Base-by-base conservation (phyloP, 2,329 filamentous ascomycete species). In the Ophiostoma sp. region DNA sequence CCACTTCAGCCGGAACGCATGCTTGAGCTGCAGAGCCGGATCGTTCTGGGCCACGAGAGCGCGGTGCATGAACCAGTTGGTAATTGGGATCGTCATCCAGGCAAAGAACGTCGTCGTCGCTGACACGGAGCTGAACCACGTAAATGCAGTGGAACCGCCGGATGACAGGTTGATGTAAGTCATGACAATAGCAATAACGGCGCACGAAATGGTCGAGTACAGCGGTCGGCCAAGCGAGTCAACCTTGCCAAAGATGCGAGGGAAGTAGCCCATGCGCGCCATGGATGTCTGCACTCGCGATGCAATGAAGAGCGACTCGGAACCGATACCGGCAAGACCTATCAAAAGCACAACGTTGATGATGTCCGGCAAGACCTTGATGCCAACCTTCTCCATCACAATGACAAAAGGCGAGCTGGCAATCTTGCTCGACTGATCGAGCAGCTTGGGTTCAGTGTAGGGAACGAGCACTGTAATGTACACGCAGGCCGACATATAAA, bases 311-410 rank as follows among this genome's bases (percentile, higher is more conserved):
- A 72, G 67, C 39, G 70, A 71, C 67, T 72, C 72, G 48, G 72
- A 72, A 27, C 72, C 72, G 65, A 72, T 72, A 44, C 72, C 72
- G 33, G 70, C 70, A 13, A 72, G 72, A 23, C 72, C 72, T 15
- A 72, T 76, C n/a, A 78, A 72, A 0, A 79, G 74, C 72, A 78
- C 76, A 15, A 84, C 85, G 76, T 89, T 89, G 76, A 89, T 85
- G 65, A 89, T 86, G 74, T 87, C 80, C 4, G 86, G 86, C 1
- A 89, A 77, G 1, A 86, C 77, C 1, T 78, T 77, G 73, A 89
- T 86, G 67, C 71, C 68, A 27, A 78, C 75, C 11, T 75, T 73
- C 68, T 76, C 74, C 77, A 79, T 77, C 69, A 76, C 76, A 52
- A 83, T 74, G 68, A 84, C 84, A 74, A 85, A 86, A 4, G 82